Conservation (phyloP, 768 basidiomycete genomes). For the Amanita inopinata region DNA sequence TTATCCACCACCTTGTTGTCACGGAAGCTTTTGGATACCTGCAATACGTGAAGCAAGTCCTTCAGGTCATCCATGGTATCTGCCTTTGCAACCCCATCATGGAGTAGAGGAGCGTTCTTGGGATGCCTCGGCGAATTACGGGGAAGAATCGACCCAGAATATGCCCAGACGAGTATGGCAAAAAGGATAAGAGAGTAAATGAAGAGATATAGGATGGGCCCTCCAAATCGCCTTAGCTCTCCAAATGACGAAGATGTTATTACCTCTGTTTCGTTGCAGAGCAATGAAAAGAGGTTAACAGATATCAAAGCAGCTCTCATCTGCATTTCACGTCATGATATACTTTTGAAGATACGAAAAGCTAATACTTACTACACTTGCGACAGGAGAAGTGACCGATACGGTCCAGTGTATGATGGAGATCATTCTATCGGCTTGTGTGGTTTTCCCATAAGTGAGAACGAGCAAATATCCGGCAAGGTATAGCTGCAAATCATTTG, state of each 20-base stretch:
- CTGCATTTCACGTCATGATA: slow-evolving; percentile 23
- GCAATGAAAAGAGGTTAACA: slow-evolving; percentile 64
- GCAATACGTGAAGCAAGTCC: slow-evolving; percentile 53
- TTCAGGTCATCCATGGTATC: slow-evolving; percentile 34
- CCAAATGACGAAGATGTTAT: slow-evolving; percentile 40
- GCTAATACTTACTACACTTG: slow-evolving; percentile 46
- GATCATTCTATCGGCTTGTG: slow-evolving; percentile 42
- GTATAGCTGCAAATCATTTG: slow-evolving; percentile 36
- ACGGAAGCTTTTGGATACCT: slow-evolving; percentile 52
- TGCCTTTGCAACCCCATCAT: slow-evolving; percentile 49
- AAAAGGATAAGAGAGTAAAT: slow-evolving; percentile 50
- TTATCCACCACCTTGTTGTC: slow-evolving; percentile 57
- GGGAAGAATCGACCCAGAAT: slow-evolving; percentile 52
- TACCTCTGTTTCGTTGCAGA: slow-evolving; percentile 47
- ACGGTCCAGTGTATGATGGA: slow-evolving; percentile 63
- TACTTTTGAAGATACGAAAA: neutral
- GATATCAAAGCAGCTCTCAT: slow-evolving; percentile 65
- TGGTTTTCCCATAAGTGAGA: slow-evolving; percentile 61
- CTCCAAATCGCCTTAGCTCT: slow-evolving; percentile 52
- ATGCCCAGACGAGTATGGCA: slow-evolving; percentile 56
- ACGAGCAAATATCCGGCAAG: slow-evolving; percentile 60
- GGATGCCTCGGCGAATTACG: slow-evolving; percentile 17
- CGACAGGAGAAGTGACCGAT: slow-evolving; percentile 59
- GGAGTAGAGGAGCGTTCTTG: neutral
- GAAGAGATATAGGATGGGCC: slow-evolving; percentile 68